Base-by-base conservation (phyloP, 305 asterid species). In the Plantago coronopus region DNA sequence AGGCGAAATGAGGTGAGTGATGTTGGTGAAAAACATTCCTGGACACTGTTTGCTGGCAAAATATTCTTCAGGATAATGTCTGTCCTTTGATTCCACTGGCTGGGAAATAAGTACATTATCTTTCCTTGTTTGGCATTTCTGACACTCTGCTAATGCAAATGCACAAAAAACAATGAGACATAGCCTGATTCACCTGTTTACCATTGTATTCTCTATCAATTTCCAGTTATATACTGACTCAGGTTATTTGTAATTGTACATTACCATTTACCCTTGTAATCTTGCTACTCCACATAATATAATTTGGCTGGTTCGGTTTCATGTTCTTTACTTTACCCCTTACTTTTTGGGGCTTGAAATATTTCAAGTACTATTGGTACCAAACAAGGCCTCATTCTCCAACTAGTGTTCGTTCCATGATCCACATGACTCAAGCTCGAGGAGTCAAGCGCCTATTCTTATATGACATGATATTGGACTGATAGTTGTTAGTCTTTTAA, bases 111-210 rank as follows among this genome's bases (percentile, higher is more conserved):
- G 61, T 34, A 34, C 46, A 34, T 18, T 56, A 29, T 56, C 23
- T 56, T 56, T 56, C 61, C 45, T n/a, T 17, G 50, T 40, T 57
- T 51, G 51, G 57, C 54, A 31, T 45, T 43, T 31, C 49, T 65
- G 62, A 50, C 18, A 44, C 61, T 58, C 50, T 44, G n/a, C 31
- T 25, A n/a, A n/a, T n/a, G n/a, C n/a, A n/a, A 54, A 50, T 67
- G 65, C 71, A 50, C 43, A 63, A 50, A 31, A 22, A 57, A 67
- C 60, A 67, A 67, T 48, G 40, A 29, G 47, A 31, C 46, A 54
- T 20, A 56, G 45, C 25, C 61, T 14, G 34, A 56, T 48, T 59
- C 31, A 48, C 69, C 22, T 56, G 47, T 62, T 59, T 57, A 14
- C n/a, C 17, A 37, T 40, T n/a, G 61, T 61, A 16, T 54, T 55